A percentile compares a stretch with the other conserved stretches of the same genome.
Conservation (phyloP, 352 stramenopile species). For the Phytopythium chamaehyphon region DNA sequence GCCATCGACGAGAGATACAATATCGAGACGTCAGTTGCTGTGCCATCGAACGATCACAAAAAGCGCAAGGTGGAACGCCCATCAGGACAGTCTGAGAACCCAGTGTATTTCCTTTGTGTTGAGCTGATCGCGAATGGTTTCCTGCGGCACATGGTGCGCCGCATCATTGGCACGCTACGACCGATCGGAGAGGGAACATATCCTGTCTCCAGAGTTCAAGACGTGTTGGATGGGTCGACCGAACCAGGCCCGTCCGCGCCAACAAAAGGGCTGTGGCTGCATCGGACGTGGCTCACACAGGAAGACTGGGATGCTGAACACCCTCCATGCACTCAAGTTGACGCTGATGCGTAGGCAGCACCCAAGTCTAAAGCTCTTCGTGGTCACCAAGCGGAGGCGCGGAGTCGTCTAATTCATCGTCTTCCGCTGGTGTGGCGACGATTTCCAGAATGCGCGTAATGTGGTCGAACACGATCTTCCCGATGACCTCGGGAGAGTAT, state of each 20-base stretch:
- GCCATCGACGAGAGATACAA: slow-evolving; percentile 20
- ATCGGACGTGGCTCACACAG: slow-evolving; percentile 81
- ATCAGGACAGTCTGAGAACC: slow-evolving; percentile 5
- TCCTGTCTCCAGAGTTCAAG: slow-evolving; percentile 46
- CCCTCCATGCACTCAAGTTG: slow-evolving; percentile 10
- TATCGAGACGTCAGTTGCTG: slow-evolving; percentile 8
- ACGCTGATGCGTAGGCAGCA: slow-evolving; percentile 27
- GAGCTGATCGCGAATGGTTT: slow-evolving; percentile 84
- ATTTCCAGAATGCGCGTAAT: slow-evolving; percentile 57
- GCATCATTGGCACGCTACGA: slow-evolving; percentile 77
- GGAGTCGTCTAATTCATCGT: background rate
- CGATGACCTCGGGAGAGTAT: slow-evolving; percentile 77
- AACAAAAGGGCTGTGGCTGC: slow-evolving; percentile 76
- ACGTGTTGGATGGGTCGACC: slow-evolving; percentile 53
- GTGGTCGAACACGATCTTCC: slow-evolving; percentile 54
- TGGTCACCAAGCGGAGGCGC: slow-evolving; percentile 14
- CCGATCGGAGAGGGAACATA: slow-evolving; percentile 74
- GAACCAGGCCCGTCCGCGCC: slow-evolving; percentile 68
- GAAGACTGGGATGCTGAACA: slow-evolving; percentile 62
- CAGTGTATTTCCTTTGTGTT: slow-evolving; percentile 78
- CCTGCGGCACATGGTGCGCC: slow-evolving; percentile 84
- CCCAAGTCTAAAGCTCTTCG: slow-evolving; percentile 47
- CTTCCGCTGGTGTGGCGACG: slow-evolving; percentile 20
- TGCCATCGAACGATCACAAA: slow-evolving; percentile 26
- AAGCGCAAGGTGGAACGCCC: slow-evolving; percentile 27